Base-by-base conservation (phyloP, 331 rosid genomes). In the Prunus yedoensis region DNA sequence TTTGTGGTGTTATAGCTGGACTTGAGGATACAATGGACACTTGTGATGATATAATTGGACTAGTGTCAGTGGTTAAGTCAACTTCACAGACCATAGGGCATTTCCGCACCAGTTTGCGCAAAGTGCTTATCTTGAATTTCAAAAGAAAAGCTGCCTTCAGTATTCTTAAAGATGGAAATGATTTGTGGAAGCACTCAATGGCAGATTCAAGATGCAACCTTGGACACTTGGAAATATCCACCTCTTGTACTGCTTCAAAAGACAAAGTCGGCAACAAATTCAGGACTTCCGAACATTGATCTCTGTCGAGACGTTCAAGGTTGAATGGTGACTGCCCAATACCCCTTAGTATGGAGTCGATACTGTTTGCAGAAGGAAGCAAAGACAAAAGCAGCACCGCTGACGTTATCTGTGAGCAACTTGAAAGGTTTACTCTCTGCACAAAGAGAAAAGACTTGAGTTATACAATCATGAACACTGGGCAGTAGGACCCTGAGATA, bases 371-470 rank as follows among this genome's bases (percentile, higher is more conserved):
- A 73, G 75, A 81, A 79, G 96, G 92, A 82, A 88, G 78, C 77
- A 92, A 64, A 18, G 97, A 88, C 79, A 87, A 74, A 66, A 87
- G 86, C 30, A 92, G 77, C 70, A 86, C 66, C 18, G 79, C 79
- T 68, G 87, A 77, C 45, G 96, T 85, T 81, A 90, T 87, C 80
- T 92, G 97, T n/a, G 91, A 87, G 82, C 96, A 88, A 75, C 86
- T 80, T 50, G 97, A 87, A 81, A 92, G 91, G 82, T 85, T 73
- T 70, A 92, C 78, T 82, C 67, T 90, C 97, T 92, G 94, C 92
- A 85, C 58, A 62, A 71, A 81, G 86, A 62, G 65, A 46, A 79
- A 74, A 69, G 47, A 79, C 38, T 63, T 35, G 73, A 50, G 66
- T 85, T 49, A 79, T 75, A 77, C 32, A 79, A 74, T 68, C 69